Evolutionary conservation across 441 rosid genomes (phyloP).

Genomic region (Euphorbia corollata): DNA sequence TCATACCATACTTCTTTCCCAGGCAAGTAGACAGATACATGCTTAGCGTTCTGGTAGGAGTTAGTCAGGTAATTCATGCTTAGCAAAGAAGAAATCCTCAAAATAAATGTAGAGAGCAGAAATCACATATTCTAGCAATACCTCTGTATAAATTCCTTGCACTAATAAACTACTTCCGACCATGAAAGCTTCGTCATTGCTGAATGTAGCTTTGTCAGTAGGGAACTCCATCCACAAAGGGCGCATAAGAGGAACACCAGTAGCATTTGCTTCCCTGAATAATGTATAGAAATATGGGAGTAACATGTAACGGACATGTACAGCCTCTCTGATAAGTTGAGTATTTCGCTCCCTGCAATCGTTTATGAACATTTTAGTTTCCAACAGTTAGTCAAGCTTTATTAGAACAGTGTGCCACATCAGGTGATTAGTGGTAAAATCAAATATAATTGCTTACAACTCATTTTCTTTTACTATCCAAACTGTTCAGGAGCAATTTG

Average conservation of each 20-base stretch:
- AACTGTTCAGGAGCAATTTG: too few species aligned
- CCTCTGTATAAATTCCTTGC: slow-evolving; percentile 90
- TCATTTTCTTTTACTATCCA: background rate
- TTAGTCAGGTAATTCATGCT: slow-evolving; percentile 9
- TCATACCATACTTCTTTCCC: slow-evolving; percentile 90
- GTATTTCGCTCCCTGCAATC: slow-evolving; percentile 73
- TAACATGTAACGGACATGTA: slow-evolving; percentile 70
- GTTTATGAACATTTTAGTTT: slow-evolving; percentile 18
- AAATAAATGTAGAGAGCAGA: slow-evolving; percentile 12
- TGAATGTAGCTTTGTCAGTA: slow-evolving; percentile 71
- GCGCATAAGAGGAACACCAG: slow-evolving; percentile 77
- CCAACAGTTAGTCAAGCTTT: background rate
- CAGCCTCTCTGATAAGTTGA: slow-evolving; percentile 81
- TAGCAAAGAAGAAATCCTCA: slow-evolving; percentile 5
- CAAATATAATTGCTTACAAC: background rate
- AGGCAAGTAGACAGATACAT: slow-evolving; percentile 77
- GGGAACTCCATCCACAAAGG: slow-evolving; percentile 99
- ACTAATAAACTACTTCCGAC: slow-evolving; percentile 84
- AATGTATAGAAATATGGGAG: slow-evolving; percentile 92
- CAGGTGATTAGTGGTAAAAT: background rate
- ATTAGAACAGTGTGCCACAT: background rate
- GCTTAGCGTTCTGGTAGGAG: slow-evolving; percentile 55
- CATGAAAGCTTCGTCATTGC: slow-evolving; percentile 94
- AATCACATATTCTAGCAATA: slow-evolving; percentile 23
- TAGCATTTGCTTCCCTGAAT: slow-evolving; percentile 86